Percentiles rank a stretch among this genome's conserved stretches.
Conservation (phyloP, 2,329 filamentous ascomycete species). For the Pseudogymnoascus destructans region DNA sequence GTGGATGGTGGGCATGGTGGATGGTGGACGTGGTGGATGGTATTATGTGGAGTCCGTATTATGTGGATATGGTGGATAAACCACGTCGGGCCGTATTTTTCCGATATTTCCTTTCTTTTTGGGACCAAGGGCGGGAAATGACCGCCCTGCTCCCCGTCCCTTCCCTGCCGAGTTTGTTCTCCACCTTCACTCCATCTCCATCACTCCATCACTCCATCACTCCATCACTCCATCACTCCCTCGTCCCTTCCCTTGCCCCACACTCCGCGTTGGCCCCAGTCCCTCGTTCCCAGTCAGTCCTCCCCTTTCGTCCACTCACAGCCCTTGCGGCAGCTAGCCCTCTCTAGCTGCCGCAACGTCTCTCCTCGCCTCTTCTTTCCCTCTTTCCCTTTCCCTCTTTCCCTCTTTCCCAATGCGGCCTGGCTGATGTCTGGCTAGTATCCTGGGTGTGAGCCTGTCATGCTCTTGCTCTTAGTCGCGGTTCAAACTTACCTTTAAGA, state of each 20-base stretch:
- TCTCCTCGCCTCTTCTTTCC: background rate
- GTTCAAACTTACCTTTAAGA: constrained; percentile 9
- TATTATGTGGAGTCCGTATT: too few species aligned
- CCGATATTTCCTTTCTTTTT: constrained; percentile 2
- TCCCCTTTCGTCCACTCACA: constrained; percentile 5
- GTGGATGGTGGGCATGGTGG: too few species aligned
- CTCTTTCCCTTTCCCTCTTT: too few species aligned
- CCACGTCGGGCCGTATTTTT: background rate
- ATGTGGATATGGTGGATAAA: background rate
- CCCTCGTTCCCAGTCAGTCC: background rate
- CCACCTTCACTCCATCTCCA: background rate
- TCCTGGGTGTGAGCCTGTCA: background rate
- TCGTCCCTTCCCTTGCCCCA: background rate
- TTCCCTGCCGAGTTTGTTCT: background rate
- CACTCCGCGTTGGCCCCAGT: constrained; percentile 1
- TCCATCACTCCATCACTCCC: too few species aligned
- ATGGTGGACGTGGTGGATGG: too few species aligned
- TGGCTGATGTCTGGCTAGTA: background rate
- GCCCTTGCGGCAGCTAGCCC: background rate
- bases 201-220: too few species aligned
- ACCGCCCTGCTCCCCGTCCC: constrained; percentile 2
- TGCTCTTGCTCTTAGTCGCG: background rate
- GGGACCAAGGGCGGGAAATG: background rate
- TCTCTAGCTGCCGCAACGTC: too few species aligned
- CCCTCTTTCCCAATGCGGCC: background rate